phyloP scores from a whole-genome alignment of 2,329 filamentous ascomycete species.

The Trichophyton rubrum region DNA sequence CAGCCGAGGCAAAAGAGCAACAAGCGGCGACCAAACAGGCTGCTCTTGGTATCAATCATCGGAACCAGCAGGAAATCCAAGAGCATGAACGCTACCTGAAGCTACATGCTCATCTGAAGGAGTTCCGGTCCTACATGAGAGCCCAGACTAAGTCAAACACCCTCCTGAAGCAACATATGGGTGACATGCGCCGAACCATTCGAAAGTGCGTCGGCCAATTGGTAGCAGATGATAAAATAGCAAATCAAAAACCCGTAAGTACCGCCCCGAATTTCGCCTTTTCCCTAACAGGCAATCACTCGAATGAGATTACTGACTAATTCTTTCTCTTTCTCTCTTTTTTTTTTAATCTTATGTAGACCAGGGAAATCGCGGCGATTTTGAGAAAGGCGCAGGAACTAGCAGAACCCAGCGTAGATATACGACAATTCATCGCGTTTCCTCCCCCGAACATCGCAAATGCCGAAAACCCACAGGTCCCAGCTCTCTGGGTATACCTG shows the following conservation, averaged over 20 bases:
- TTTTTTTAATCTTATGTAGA: conserved; percentile 20
- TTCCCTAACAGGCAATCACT: no score
- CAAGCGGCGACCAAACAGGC: conserved; percentile 17
- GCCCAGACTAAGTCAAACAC: conserved; percentile 45
- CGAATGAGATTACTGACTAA: neutral
- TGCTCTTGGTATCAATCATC: conserved; percentile 19
- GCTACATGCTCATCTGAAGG: conserved; percentile 57
- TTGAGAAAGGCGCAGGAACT: conserved; percentile 45
- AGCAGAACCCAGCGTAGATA: conserved; percentile 43
- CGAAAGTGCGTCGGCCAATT: conserved; percentile 62
- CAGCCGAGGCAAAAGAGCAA: conserved; percentile 18
- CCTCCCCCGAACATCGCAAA: conserved; percentile 28
- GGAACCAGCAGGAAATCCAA: conserved; percentile 28
- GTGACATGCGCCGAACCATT: conserved; percentile 59
- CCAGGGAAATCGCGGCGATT: conserved; percentile 38
- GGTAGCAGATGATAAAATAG: conserved; percentile 47
- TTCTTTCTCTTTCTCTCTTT: no score
- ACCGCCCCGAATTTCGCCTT: no score
- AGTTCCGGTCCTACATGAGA: conserved; percentile 41
- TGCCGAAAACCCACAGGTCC: conserved; percentile 40
- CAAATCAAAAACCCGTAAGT: conserved; percentile 47
- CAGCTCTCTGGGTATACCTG: conserved; percentile 58
- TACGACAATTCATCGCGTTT: conserved; percentile 41
- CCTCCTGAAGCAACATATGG: conserved; percentile 52
- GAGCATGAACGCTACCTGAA: conserved; percentile 39